Evolutionary conservation across 345 rosid species (phyloP), one percentile per base, ranked within the genome.

Genomic region (Kandelia obovata): DNA sequence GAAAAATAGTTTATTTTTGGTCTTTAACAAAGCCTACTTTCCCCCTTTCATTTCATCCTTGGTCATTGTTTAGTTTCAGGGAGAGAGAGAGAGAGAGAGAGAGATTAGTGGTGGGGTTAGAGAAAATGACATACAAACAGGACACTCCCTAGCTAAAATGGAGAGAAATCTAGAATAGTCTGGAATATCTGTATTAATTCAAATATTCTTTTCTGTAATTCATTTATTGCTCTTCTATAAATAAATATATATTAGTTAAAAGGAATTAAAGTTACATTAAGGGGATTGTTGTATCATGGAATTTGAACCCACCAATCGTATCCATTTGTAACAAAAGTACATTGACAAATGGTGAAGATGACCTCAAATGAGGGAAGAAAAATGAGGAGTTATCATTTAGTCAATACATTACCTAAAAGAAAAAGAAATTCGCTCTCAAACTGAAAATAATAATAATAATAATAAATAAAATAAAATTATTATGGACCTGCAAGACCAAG

Each of bases 111-210:
- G 90, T 81, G 90, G 89, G 93, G 87, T 78, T 81, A 62, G 32
- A 39, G 93, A 88, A 35, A 84, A 80, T 80, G 92, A 88, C 88
- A 60, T 67, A 80, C 82, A 68, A 73, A 73, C 80, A 25, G 17
- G 62, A 65, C 69, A 63, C 53, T 70, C 74, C 68, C 66, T 64
- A 17, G 27, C 21, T 16, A 56, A 56, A 63, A 61, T 63, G 64
- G 73, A 73, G 90, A 81, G 89, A 85, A 88, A 85, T 89, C 87
- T 79, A 86, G 81, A 84, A 84, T 58, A 82, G 83, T 79, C 61
- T 75, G 7, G 62, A 27, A 49, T 63, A 51, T 51, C 21, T 66
- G n/a, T 26, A 57, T 35, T 17, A 11, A 17, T 16, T 62, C 59
- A 16, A 56, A 25, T 27, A 7, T 56, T 56, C 15, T 56, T 25